Conservation (phyloP, 176 grass and related monocot species). For the Puccinellia tenuiflora region DNA sequence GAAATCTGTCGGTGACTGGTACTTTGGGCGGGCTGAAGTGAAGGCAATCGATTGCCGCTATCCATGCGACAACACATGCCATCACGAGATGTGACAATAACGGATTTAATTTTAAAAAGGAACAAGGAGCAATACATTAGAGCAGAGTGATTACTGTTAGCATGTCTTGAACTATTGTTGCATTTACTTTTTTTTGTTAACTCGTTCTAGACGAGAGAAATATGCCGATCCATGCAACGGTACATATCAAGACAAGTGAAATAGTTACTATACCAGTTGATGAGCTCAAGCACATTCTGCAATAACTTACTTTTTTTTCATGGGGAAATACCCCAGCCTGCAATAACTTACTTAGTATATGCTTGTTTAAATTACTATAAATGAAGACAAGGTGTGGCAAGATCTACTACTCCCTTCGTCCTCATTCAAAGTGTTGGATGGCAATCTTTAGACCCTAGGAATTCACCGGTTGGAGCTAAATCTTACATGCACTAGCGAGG, state of each 20-base stretch:
- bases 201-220: background rate
- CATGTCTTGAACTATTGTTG: background rate
- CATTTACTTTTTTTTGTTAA: background rate
- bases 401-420: no score
- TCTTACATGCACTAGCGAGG: no score
- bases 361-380: no score
- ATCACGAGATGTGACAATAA: conserved; percentile 36
- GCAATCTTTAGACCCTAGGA: no score
- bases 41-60: conserved; percentile 80
- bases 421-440: no score
- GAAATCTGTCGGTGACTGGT: conserved; percentile 79
- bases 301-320: no score
- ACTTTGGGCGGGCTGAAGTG: conserved; percentile 63
- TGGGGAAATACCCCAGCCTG: no score
- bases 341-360: background rate
- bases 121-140: background rate
- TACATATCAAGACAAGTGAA: background rate
- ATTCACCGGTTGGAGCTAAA: no score
- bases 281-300: background rate
- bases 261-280: background rate
- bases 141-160: background rate
- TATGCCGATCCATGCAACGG: background rate
- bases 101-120: background rate
- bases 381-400: no score
- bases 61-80: conserved; percentile 71